Percentiles rank a stretch among this genome's conserved stretches.
Evolutionary conservation across 345 rosid species (phyloP).

Genomic region (Aurinia saxatilis): DNA sequence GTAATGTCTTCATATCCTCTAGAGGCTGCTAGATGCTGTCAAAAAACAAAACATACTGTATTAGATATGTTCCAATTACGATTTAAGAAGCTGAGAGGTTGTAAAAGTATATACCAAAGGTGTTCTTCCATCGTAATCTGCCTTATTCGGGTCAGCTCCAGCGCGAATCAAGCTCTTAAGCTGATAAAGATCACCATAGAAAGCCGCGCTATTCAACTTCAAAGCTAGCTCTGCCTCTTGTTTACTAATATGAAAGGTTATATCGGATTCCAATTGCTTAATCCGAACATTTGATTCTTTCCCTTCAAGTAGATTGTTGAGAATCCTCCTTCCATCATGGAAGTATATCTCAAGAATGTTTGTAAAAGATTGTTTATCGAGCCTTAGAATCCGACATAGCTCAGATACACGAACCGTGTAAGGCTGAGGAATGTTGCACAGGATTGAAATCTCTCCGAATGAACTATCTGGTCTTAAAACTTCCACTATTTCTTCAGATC

Average conservation of each 20-base stretch:
- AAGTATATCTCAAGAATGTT: constrained; percentile 61
- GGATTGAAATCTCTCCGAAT: constrained; percentile 67
- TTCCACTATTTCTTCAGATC: constrained; percentile 63
- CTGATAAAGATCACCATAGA: constrained; percentile 60
- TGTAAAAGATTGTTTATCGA: constrained; percentile 62
- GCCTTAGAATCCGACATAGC: constrained; percentile 53
- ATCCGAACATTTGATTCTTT: constrained; percentile 45
- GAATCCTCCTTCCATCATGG: constrained; percentile 63
- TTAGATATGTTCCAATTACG: background rate
- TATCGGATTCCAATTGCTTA: constrained; percentile 54
- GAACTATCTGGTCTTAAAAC: constrained; percentile 47
- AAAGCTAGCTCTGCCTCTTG: constrained; percentile 63
- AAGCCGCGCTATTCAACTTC: constrained; percentile 58
- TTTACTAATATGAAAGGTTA: constrained; percentile 55
- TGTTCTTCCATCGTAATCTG: constrained; percentile 77
- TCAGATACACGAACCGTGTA: constrained; percentile 49
- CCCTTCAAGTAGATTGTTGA: constrained; percentile 70
- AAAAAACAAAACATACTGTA: background rate
- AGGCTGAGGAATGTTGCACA: constrained; percentile 65
- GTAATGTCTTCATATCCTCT: constrained; percentile 64
- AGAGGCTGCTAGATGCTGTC: constrained; percentile 79
- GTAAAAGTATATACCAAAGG: constrained; percentile 52
- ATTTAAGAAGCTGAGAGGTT: background rate
- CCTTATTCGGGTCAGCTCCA: constrained; percentile 60
- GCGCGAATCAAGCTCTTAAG: constrained; percentile 53